These are phyloP conservation scores for Drechslerella dactyloides DNA, from an alignment of 2,329 filamentous ascomycete species.

Conservation along the genomic window DNA sequence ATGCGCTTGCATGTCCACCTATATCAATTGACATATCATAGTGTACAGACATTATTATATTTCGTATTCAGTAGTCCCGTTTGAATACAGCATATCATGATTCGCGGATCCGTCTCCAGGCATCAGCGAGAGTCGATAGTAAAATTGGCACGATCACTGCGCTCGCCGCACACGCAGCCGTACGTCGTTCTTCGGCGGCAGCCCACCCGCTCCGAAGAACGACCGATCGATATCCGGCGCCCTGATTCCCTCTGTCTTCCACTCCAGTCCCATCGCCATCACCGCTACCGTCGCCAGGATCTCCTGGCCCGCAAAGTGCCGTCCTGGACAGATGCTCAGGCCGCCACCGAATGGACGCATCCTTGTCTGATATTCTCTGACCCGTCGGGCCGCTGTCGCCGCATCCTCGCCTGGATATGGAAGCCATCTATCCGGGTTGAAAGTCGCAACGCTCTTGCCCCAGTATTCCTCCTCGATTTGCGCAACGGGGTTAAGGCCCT, in stretches of 20 bases:
- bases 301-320: conserved; percentile 38
- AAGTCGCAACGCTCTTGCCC: conserved; percentile 35
- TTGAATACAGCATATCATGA: background rate
- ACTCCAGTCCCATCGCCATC: conserved; percentile 32
- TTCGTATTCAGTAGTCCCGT: too few relatives aligned
- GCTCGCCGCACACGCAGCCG: conserved; percentile 18
- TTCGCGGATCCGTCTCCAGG: too few relatives aligned
- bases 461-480: conserved; percentile 38
- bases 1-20: too few relatives aligned
- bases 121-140: too few relatives aligned
- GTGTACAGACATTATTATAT: too few relatives aligned
- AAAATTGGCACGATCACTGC: background rate
- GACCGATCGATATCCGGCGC: conserved; percentile 20
- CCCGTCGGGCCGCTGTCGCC: conserved; percentile 13
- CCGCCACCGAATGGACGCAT: conserved; percentile 38
- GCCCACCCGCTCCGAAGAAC: conserved; percentile 23
- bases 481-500: conserved; percentile 12
- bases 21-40: too few relatives aligned
- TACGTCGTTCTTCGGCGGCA: conserved; percentile 30
- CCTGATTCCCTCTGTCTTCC: conserved; percentile 17
- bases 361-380: conserved; percentile 24
- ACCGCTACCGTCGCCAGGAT: conserved; percentile 31
- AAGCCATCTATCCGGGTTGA: conserved; percentile 31
- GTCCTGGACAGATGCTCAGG: conserved; percentile 26
- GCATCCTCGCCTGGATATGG: conserved; percentile 30